Evolutionary conservation across 805 yeast species (phyloP), one percentile per base, ranked within the genome.

Genomic region (Clavispora fructus): DNA sequence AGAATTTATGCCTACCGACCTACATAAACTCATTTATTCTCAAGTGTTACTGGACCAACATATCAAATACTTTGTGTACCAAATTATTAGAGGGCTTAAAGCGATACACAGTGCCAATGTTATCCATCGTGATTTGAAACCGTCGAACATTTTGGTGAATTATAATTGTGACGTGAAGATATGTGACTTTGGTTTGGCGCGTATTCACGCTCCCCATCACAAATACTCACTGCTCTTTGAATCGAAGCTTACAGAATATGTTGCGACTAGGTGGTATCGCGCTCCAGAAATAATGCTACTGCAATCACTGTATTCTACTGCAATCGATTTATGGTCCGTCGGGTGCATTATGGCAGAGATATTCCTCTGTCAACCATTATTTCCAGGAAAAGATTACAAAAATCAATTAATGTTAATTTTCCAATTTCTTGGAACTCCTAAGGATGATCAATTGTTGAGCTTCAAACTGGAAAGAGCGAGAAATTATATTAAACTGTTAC

Each of bases 241-340:
- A 25, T 61, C 84, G 0, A 76, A 77, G 52, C 69, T 85, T 69
- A 86, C 92, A 0, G 92, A 86, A 59, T 86, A 86, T 54, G 94
- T 86, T 4, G 92, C 92, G 3, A 86, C 94, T 8, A 69, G 94
- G 55, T 86, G 92, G 92, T 86, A 86, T 60, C 68, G 94, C 44
- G 92, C 92, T 0, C 92, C 92, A 0, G 94, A 86, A 61, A 83
- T 86, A 47, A 86, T 86, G 92, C 65, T 86, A 26, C 79, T 87
- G 1, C 74, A 78, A 49, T 82, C 86, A 35, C 83, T 82, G 56
- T 86, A 86, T 53, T 78, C 91, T 2, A 80, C 84, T 8, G 87
- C 90, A 0, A 83, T 86, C 49, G 94, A 86, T 59, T 72, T 85
- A 13, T 86, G 94, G 94, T 81, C 89, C 0, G 82, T 84, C 35